Evolutionary conservation across 495 filamentous ascomycete genomes (phyloP).

Genomic region (Neurospora africana): DNA sequence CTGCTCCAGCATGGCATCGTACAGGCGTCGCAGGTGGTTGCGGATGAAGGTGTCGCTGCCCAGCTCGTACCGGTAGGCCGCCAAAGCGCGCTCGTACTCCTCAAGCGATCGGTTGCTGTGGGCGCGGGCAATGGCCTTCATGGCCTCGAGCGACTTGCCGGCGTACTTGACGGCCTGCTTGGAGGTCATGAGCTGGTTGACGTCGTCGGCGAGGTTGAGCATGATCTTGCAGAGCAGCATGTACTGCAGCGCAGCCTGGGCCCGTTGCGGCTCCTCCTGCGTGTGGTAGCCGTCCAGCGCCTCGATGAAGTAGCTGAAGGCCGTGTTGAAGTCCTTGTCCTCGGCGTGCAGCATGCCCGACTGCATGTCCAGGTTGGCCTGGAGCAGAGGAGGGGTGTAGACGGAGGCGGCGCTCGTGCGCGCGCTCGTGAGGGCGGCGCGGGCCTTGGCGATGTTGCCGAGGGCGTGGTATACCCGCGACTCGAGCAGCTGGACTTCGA

Average conservation of each 20-base stretch:
- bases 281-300: conserved; percentile 93
- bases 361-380: conserved; percentile 97
- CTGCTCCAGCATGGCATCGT: conserved; percentile 98
- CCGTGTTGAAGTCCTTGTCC: conserved; percentile 97
- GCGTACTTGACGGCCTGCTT: conserved; percentile 96
- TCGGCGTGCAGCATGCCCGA: conserved; percentile 97
- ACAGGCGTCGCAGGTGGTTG: conserved; percentile 84
- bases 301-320: conserved; percentile 98
- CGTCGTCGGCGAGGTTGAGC: conserved; percentile 92
- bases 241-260: conserved; percentile 90
- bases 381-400: conserved; percentile 89
- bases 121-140: conserved; percentile 95
- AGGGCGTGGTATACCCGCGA: conserved; percentile 95
- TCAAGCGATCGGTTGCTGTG: conserved; percentile 90
- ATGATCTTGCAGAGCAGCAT: conserved; percentile 99
- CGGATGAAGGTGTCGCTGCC: conserved; percentile 90
- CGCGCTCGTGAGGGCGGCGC: conserved; percentile 86
- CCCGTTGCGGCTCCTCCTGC: conserved; percentile 75
- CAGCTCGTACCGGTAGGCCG: conserved; percentile 79
- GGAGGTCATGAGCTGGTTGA: conserved; percentile 79
- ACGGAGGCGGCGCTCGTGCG: conserved; percentile 91
- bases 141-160: conserved; percentile 86
- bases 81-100: conserved; percentile 89
- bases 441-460: conserved; percentile 91
- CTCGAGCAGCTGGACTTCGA: conserved; percentile 97